Evolutionary conservation across 2,329 filamentous ascomycete genomes (phyloP).

Genomic region (Talaromyces amestolkiae): DNA sequence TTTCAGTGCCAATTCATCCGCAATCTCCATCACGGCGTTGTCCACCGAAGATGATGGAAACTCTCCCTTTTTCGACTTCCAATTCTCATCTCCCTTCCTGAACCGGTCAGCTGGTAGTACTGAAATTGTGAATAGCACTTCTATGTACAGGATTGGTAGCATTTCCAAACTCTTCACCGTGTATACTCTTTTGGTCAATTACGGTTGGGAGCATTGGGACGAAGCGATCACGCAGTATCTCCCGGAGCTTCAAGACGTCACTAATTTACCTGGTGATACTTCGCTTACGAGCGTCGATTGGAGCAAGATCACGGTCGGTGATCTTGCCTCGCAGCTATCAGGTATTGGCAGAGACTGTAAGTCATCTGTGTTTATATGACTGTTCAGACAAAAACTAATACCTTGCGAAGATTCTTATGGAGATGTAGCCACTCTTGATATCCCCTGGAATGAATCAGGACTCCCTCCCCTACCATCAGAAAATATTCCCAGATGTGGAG

Average conservation of each 20-base stretch:
- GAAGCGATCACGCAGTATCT: conserved; percentile 28
- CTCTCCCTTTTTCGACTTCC: conserved; percentile 8
- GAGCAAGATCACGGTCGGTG: conserved; percentile 38
- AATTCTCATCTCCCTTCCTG: conserved; percentile 8
- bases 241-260: conserved; percentile 24
- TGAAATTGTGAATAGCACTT: background rate
- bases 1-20: conserved; percentile 4
- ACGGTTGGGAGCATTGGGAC: conserved; percentile 23
- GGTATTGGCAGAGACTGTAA: conserved; percentile 39
- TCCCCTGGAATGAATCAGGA: background rate
- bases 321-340: conserved; percentile 38
- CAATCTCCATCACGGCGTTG: conserved; percentile 7
- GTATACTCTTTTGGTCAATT: conserved; percentile 34
- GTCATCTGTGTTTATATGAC: background rate
- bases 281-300: conserved; percentile 25
- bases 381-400: background rate
- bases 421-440: conserved; percentile 3
- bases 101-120: conserved; percentile 8
- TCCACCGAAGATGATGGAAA: background rate
- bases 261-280: conserved; percentile 23
- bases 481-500: background rate
- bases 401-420: conserved; percentile 1
- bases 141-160: conserved; percentile 45
- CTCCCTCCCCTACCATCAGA: conserved; percentile 1
- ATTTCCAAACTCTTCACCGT: conserved; percentile 46